phyloP scores from a whole-genome alignment of 345 rosid genomes.

The Arabidopsis suecica region DNA sequence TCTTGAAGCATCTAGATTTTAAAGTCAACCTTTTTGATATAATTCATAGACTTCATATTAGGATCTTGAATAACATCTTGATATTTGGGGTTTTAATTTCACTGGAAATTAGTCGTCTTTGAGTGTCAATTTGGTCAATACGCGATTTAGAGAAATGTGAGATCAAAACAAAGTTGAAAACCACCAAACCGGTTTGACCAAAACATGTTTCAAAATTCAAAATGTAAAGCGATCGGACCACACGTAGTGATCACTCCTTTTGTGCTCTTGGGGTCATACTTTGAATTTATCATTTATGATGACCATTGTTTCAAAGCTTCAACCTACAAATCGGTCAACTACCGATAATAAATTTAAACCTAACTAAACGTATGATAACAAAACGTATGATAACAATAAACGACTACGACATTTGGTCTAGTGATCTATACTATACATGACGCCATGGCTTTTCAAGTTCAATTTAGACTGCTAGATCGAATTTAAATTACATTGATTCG shows the following conservation, averaged over 20 bases:
- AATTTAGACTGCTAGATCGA: slow-evolving; percentile 8
- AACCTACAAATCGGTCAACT: slow-evolving; percentile 44
- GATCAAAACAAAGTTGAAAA: slow-evolving; percentile 26
- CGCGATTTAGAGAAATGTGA: slow-evolving; percentile 5
- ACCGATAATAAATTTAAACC: slow-evolving; percentile 39
- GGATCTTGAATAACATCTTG: background rate
- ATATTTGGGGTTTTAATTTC: background rate
- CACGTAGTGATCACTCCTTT: slow-evolving; percentile 17
- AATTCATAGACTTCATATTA: background rate
- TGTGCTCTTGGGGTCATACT: slow-evolving; percentile 32
- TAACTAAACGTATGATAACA: slow-evolving; percentile 37
- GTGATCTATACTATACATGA: slow-evolving; percentile 32
- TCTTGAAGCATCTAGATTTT: background rate
- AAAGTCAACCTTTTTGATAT: background rate
- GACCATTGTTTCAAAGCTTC: slow-evolving; percentile 36
- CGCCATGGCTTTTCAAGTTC: slow-evolving; percentile 28
- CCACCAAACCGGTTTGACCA: slow-evolving; percentile 31
- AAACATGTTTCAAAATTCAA: slow-evolving; percentile 39
- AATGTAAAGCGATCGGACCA: slow-evolving; percentile 31
- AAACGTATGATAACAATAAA: slow-evolving; percentile 31
- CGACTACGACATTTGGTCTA: slow-evolving; percentile 27
- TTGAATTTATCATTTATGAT: slow-evolving; percentile 40
- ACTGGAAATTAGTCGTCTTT: background rate
- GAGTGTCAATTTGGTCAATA: slow-evolving; percentile 17
- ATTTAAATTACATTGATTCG: background rate